Evolutionary conservation across 1,139 yeast species (phyloP), one percentile per base, ranked within the genome.

Genomic region (Hyphopichia khmerensis): DNA sequence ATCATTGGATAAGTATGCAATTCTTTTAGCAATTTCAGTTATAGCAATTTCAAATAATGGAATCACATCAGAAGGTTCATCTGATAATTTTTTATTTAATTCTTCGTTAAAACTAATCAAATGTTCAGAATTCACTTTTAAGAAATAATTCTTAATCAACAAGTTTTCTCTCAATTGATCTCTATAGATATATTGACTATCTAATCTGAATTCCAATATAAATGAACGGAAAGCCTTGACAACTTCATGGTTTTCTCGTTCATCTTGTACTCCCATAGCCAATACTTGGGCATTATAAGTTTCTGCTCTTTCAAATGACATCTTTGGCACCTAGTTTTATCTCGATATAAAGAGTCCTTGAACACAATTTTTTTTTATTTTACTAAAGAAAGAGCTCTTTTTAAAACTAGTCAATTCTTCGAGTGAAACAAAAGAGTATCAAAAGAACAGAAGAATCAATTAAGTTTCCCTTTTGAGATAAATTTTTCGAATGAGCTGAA

Each of bases 21-120:
- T 84, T 56, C 95, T 72, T 55, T 84, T 84, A 5, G 98, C 98
- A 33, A 90, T 91, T 48, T 87, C 95, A 8, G 95, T 85, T 45
- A 90, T 89, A 39, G 98, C 97, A 40, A 66, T 75, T 62, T 95
- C 99, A 56, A 95, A 91, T 43, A 90, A 65, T 1, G 97, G 96
- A 33, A 93, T 81, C 76, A 88, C 81, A 43, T 89, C 97, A 2
- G 86, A 74, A 1, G 99, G 99, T 55, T 88, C 95, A 57, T 89
- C 96, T 43, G 82, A 69, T 49, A 95, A 72, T 51, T 81, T 80
- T 62, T 90, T 93, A 57, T 90, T 91, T 44, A 95, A 73, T 51
- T 88, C 96, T 58, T 90, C 98, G 59, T 89, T 87, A 67, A 80
- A 93, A 4, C 90, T 84, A 48, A 91, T 86, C 46, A 95, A 71